A percentile compares a stretch with the other conserved stretches of the same genome.
phyloP scores from a whole-genome alignment of 257 asterid species.

The Primulina huaijiensis region DNA sequence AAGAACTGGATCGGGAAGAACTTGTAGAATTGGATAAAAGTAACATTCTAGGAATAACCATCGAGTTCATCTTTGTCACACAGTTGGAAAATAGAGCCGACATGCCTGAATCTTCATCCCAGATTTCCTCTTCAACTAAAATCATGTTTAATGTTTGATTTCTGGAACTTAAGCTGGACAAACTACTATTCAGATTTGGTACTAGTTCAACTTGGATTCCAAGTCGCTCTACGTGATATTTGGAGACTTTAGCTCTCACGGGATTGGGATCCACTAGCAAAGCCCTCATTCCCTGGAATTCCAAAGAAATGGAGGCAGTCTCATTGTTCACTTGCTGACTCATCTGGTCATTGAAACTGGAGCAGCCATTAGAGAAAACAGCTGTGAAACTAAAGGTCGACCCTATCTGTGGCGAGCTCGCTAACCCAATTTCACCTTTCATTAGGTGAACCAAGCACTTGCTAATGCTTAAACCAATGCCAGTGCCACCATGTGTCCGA shows the following conservation, averaged over 20 bases:
- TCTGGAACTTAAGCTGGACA: slow-evolving; percentile 26
- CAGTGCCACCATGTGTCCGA: slow-evolving; percentile 90
- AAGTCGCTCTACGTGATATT: slow-evolving; percentile 70
- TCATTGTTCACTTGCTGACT: slow-evolving; percentile 34
- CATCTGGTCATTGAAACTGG: slow-evolving; percentile 34
- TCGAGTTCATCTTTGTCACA: slow-evolving; percentile 26
- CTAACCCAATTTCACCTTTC: slow-evolving; percentile 92
- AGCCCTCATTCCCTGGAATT: slow-evolving; percentile 71
- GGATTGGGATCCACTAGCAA: slow-evolving; percentile 73
- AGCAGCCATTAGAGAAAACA: slow-evolving; percentile 45
- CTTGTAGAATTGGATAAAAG: slow-evolving; percentile 58
- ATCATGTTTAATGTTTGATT: slow-evolving; percentile 39
- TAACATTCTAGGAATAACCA: slow-evolving; percentile 40
- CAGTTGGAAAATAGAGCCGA: slow-evolving; percentile 31
- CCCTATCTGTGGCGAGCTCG: slow-evolving; percentile 67
- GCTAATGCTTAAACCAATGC: slow-evolving; percentile 94
- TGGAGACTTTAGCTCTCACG: slow-evolving; percentile 66
- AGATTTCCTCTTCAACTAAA: slow-evolving; percentile 70
- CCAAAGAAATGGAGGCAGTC: slow-evolving; percentile 37
- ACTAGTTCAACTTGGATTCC: slow-evolving; percentile 67
- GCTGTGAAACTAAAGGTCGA: slow-evolving; percentile 93
- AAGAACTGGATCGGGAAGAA: slow-evolving; percentile 27
- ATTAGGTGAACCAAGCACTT: slow-evolving; percentile 93
- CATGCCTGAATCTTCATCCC: slow-evolving; percentile 48
- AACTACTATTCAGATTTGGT: slow-evolving; percentile 34